These are phyloP conservation scores for Stachybotrys chlorohalonatus DNA, from an alignment of 2,329 filamentous ascomycete species.

Conservation along the genomic window DNA sequence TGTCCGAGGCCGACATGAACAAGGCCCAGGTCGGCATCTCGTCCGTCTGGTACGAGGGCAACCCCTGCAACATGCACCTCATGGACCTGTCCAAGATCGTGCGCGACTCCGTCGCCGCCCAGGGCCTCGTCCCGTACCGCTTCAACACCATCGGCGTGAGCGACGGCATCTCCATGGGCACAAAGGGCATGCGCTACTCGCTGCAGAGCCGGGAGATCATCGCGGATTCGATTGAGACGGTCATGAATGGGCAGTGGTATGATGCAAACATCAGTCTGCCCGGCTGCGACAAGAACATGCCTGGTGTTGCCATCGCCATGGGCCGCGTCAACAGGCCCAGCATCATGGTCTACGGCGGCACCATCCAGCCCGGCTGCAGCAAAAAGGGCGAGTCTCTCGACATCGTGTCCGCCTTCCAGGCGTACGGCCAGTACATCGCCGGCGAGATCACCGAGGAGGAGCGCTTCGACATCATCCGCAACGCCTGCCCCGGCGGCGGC, in stretches of 20 bases:
- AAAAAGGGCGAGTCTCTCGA: conserved; percentile 70
- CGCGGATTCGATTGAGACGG: conserved; percentile 95
- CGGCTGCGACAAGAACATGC: conserved; percentile 99
- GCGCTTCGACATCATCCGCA: conserved; percentile 87
- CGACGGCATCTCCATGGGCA: conserved; percentile 97
- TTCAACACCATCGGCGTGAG: conserved; percentile 99
- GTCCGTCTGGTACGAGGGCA: conserved; percentile 95
- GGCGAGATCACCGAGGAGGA: conserved; percentile 86
- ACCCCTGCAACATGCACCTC: conserved; percentile 99
- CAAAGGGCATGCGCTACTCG: conserved; percentile 91
- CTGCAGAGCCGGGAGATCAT: conserved; percentile 94
- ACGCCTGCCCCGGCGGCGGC: conserved; percentile 63
- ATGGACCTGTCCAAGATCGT: conserved; percentile 79
- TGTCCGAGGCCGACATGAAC: conserved; percentile 79
- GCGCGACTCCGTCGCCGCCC: conserved; percentile 49
- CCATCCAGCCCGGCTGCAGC: conserved; percentile 85
- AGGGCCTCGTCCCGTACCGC: conserved; percentile 83
- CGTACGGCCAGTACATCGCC: conserved; percentile 89
- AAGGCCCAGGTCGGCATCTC: conserved; percentile 98
- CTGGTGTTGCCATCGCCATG: conserved; percentile 86
- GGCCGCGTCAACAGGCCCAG: conserved; percentile 88
- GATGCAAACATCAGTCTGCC: conserved; percentile 95
- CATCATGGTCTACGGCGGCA: conserved; percentile 96
- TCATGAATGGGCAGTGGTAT: conserved; percentile 99
- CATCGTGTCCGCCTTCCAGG: conserved; percentile 96